Evolutionary conservation across 129 eudicot genomes (phyloP), one percentile per base, ranked within the genome.

Genomic region (Apium graveolens): DNA sequence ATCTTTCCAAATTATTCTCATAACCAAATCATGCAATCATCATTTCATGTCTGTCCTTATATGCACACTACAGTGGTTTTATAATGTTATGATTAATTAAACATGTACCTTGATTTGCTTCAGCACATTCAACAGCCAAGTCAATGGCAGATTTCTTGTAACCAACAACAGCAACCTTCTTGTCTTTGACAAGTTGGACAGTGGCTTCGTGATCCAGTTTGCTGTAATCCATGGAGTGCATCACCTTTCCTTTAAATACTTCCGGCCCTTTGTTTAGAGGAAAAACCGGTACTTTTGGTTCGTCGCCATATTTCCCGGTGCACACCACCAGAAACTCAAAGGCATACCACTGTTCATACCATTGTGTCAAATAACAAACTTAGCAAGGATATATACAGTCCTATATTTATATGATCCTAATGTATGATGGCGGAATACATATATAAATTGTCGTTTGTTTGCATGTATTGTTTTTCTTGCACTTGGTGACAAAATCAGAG

Each of bases 101-200:
- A 43, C 27, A 43, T 72, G 5, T 86, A 93, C 98, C 98, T 86
- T 93, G 97, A 70, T 95, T 95, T 74, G 94, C 96, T 85, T 88
- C 81, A 8, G 98, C 98, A 82, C 98, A 95, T 81, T 95, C 98
- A 70, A 88, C 84, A 16, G 98, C 98, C 62, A 95, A 85, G 86
- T 95, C 98, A 80, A 95, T 95, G 38, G 90, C 98, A 4, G 98
- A 95, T 87, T 95, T 95, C 81, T 91, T 95, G 90, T 91, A 95
- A 13, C 98, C 98, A 20, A 95, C 85, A 0, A 95, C 86, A n/a
- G 85, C 98, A 77, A 90, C 98, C 85, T 92, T 95, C 49, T 92
- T 90, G 45, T 88, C 97, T 79, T 87, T 86, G 5, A 95, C 83
- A 29, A 95, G 83, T 42, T 87, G 37, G 0, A 78, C 57, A 48